Percentiles rank a stretch among this genome's conserved stretches.
These are phyloP conservation scores for Murraya koenigii DNA, from an alignment of 345 rosid species.

Conservation along the genomic window DNA sequence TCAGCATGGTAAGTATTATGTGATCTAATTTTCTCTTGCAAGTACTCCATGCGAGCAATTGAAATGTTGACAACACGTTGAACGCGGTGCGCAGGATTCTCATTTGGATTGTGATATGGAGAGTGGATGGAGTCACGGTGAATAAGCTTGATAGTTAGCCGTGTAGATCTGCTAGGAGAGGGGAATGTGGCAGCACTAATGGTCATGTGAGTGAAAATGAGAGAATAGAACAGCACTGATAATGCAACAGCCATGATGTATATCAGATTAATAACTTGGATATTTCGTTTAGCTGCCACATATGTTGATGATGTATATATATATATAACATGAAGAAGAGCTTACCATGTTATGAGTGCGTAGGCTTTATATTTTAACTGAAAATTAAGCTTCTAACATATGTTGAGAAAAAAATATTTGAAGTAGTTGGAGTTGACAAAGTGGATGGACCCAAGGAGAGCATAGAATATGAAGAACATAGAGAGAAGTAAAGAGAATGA, in stretches of 20 bases:
- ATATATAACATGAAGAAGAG: neutral
- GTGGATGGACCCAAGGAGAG: neutral
- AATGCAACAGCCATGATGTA: neutral
- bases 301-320: neutral
- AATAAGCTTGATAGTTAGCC: conserved; percentile 17
- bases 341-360: neutral
- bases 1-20: conserved; percentile 21
- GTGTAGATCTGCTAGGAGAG: neutral
- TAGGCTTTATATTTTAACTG: neutral
- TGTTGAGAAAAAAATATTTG: too few species aligned
- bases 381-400: neutral
- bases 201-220: neutral
- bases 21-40: conserved; percentile 17
- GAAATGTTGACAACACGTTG: conserved; percentile 25
- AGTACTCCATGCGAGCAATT: conserved; percentile 26
- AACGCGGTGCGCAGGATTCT: conserved; percentile 16
- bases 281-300: neutral
- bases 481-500: conserved; percentile 3
- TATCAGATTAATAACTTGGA: too few species aligned
- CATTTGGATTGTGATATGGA: conserved; percentile 26
- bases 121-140: conserved; percentile 34
- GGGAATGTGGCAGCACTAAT: neutral
- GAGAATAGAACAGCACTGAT: neutral
- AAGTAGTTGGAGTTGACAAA: conserved; percentile 1
- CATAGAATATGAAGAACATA: neutral